Evolutionary conservation across 495 filamentous ascomycete genomes (phyloP).

Genomic region (Penicillium maclennaniae): DNA sequence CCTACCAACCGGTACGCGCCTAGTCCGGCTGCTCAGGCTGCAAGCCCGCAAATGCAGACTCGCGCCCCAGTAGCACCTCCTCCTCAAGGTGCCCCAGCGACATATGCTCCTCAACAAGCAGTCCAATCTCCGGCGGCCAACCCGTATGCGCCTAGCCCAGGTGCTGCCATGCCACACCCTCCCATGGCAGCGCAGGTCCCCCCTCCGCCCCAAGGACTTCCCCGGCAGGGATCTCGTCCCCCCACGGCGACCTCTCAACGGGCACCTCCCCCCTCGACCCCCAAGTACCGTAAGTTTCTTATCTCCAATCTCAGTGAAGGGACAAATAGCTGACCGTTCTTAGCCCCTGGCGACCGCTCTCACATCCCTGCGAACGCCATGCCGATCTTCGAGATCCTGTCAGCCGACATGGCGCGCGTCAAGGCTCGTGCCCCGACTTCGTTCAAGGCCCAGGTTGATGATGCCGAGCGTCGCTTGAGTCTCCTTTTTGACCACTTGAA

Average conservation of each 20-base stretch:
- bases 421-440: slow-evolving; percentile 73
- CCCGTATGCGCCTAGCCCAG: slow-evolving; percentile 45
- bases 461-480: slow-evolving; percentile 86
- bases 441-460: slow-evolving; percentile 81
- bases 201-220: slow-evolving; percentile 41
- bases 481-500: slow-evolving; percentile 95
- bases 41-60: slow-evolving; percentile 38
- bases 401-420: slow-evolving; percentile 80
- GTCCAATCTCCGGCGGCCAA: slow-evolving; percentile 35
- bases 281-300: slow-evolving; percentile 63
- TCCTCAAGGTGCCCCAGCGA: slow-evolving; percentile 50
- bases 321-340: slow-evolving; percentile 7
- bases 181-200: slow-evolving; percentile 38
- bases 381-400: slow-evolving; percentile 77
- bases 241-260: slow-evolving; percentile 49
- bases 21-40: slow-evolving; percentile 58
- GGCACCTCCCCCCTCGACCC: slow-evolving; percentile 40
- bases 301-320: background rate
- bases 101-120: slow-evolving; percentile 55
- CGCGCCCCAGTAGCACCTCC: slow-evolving; percentile 47
- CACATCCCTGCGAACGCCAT: slow-evolving; percentile 77
- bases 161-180: slow-evolving; percentile 37
- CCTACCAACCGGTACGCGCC: slow-evolving; percentile 85
- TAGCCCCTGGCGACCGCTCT: slow-evolving; percentile 78
- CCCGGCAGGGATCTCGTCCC: slow-evolving; percentile 43